Conservation (phyloP, 1,284 basidiomycete genomes). For the Trichosporon inkin region DNA sequence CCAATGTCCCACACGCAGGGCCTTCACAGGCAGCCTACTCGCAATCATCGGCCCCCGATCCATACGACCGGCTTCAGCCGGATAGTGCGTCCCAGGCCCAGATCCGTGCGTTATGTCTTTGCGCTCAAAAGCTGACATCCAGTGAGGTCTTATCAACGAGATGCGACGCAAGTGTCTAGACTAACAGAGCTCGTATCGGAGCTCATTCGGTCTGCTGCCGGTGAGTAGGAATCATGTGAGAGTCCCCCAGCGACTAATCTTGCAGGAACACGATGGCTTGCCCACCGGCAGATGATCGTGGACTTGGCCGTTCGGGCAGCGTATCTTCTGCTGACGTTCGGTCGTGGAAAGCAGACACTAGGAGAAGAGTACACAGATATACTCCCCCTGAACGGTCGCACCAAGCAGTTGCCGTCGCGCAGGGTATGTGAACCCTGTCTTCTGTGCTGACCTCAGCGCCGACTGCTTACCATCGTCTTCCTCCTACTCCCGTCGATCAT, state of each 20-base stretch:
- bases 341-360: conserved; percentile 74
- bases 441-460: conserved; percentile 30
- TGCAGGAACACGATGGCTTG: conserved; percentile 78
- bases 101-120: conserved; percentile 67
- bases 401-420: conserved; percentile 22
- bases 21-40: neutral
- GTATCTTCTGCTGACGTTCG: conserved; percentile 73
- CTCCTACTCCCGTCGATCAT: conserved; percentile 61
- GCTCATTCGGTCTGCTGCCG: conserved; percentile 70
- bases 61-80: conserved; percentile 30
- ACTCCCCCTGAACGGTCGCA: conserved; percentile 60
- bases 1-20: neutral
- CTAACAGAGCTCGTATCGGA: conserved; percentile 71
- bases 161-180: conserved; percentile 69
- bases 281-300: conserved; percentile 72
- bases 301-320: conserved; percentile 65
- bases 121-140: conserved; percentile 71
- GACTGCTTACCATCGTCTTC: conserved; percentile 60
- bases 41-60: conserved; percentile 14
- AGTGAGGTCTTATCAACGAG: conserved; percentile 84
- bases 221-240: conserved; percentile 51
- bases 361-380: conserved; percentile 90
- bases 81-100: conserved; percentile 61
- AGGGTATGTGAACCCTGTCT: conserved; percentile 19
- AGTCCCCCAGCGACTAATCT: neutral